Percentiles rank a stretch among this genome's conserved stretches.
Evolutionary conservation across 805 yeast genomes (phyloP).

Genomic region (Saturnispora gosingensis): DNA sequence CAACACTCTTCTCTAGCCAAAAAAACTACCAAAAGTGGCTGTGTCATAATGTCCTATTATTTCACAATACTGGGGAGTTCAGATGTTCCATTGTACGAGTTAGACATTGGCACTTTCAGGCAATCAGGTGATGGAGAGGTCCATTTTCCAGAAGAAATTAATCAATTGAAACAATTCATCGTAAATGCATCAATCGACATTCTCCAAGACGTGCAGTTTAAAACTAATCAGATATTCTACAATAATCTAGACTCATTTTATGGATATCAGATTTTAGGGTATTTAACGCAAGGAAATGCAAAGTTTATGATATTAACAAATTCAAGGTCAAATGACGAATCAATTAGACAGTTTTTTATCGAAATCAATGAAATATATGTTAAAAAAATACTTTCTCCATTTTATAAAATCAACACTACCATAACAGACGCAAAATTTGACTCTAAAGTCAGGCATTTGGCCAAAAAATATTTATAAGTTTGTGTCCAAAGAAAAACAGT

Average conservation of each 20-base stretch:
- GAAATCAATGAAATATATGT: constrained; percentile 85
- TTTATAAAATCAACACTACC: constrained; percentile 67
- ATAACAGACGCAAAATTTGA: constrained; percentile 72
- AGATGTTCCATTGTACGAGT: constrained; percentile 80
- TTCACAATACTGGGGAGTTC: constrained; percentile 80
- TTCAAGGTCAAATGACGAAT: constrained; percentile 48
- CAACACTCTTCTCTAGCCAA: not conserved
- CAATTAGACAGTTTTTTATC: constrained; percentile 71
- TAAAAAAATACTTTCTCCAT: constrained; percentile 78
- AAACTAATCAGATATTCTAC: constrained; percentile 51
- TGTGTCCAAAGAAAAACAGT: not conserved
- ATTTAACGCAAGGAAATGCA: constrained; percentile 78
- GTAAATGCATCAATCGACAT: constrained; percentile 83
- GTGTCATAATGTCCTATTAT: constrained; percentile 51
- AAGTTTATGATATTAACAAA: constrained; percentile 70
- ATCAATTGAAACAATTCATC: constrained; percentile 79
- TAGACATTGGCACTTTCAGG: constrained; percentile 71
- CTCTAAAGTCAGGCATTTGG: constrained; percentile 56
- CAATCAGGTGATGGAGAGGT: constrained; percentile 58
- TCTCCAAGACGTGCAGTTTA: constrained; percentile 88
- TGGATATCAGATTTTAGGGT: constrained; percentile 75
- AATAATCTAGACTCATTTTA: constrained; percentile 81
- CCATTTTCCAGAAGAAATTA: constrained; percentile 56
- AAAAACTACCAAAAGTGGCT: not conserved
- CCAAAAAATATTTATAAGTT: constrained; percentile 59